These are phyloP conservation scores for Onygena corvina DNA, from an alignment of 2,329 filamentous ascomycete genomes.

Conservation along the genomic window DNA sequence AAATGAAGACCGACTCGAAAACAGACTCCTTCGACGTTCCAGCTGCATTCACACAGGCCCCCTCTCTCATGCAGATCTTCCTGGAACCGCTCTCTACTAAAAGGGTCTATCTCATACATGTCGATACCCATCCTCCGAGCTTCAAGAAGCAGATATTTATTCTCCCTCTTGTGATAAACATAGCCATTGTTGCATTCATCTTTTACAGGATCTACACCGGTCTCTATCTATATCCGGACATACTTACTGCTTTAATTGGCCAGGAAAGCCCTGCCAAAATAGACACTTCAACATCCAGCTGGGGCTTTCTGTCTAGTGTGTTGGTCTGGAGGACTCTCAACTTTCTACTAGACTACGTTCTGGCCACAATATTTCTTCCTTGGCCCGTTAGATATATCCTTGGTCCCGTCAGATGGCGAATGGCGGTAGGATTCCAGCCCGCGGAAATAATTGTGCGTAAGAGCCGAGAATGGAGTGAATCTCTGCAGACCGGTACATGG, in stretches of 20 bases:
- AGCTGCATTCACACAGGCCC: slow-evolving; percentile 56
- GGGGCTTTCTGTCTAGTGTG: slow-evolving; percentile 45
- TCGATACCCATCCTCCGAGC: slow-evolving; percentile 56
- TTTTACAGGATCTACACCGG: slow-evolving; percentile 57
- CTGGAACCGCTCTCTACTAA: slow-evolving; percentile 52
- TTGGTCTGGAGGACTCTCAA: slow-evolving; percentile 49
- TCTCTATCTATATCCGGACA: slow-evolving; percentile 57
- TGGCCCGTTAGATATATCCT: slow-evolving; percentile 63
- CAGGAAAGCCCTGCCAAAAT: slow-evolving; percentile 56
- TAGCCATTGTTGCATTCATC: slow-evolving; percentile 53
- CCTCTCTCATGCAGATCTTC: slow-evolving; percentile 53
- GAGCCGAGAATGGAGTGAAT: slow-evolving; percentile 55
- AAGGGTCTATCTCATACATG: slow-evolving; percentile 72
- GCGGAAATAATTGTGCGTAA: slow-evolving; percentile 71
- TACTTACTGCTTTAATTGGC: slow-evolving; percentile 54
- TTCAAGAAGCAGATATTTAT: slow-evolving; percentile 76
- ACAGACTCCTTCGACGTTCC: slow-evolving; percentile 31
- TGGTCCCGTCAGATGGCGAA: slow-evolving; percentile 61
- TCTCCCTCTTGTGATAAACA: slow-evolving; percentile 66
- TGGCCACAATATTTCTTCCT: slow-evolving; percentile 56
- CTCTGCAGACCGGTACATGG: slow-evolving; percentile 16
- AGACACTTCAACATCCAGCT: slow-evolving; percentile 44
- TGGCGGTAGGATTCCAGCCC: slow-evolving; percentile 60
- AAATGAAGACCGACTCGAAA: neutral
- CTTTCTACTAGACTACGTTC: slow-evolving; percentile 62